Evolutionary conservation across 2,329 filamentous ascomycete species (phyloP).

Genomic region (Aphanocladium album): DNA sequence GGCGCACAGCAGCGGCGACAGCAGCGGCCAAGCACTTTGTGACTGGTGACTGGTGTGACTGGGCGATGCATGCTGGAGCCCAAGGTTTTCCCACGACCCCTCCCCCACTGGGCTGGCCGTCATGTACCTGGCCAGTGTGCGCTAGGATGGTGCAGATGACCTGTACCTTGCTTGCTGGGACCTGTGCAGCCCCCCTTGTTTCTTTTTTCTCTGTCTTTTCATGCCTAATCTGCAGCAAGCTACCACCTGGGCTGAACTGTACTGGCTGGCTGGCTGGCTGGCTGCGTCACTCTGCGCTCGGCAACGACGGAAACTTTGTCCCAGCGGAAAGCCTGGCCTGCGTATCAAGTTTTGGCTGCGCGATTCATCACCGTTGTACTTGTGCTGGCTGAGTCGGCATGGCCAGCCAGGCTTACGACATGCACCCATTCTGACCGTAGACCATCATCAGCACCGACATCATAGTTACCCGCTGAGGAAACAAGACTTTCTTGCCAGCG

Average conservation of each 20-base stretch:
- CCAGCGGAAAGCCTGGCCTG: not conserved
- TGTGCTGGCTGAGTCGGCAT: not conserved
- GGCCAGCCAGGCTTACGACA: not conserved
- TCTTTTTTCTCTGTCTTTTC: not conserved
- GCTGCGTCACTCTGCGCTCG: not conserved
- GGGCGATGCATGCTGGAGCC: not conserved
- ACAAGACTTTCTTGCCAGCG: not conserved
- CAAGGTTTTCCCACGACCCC: constrained; percentile 6
- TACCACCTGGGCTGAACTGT: not conserved
- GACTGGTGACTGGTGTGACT: too few species aligned
- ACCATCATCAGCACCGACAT: too few species aligned
- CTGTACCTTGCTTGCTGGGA: constrained; percentile 31
- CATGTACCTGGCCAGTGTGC: constrained; percentile 31
- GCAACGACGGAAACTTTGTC: constrained; percentile 2
- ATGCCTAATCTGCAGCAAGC: not conserved
- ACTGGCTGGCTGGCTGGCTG: not conserved
- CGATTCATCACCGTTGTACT: not conserved
- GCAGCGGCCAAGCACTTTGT: not conserved
- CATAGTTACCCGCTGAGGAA: not conserved
- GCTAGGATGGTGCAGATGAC: constrained; percentile 31
- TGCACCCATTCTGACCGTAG: not conserved
- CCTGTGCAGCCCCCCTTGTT: constrained; percentile 2
- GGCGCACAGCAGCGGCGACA: too few species aligned
- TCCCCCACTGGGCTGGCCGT: constrained; percentile 17
- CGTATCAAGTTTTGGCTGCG: not conserved